These are phyloP conservation scores for Penicillium flavigenum DNA, from an alignment of 495 filamentous ascomycete genomes.

Conservation along the genomic window DNA sequence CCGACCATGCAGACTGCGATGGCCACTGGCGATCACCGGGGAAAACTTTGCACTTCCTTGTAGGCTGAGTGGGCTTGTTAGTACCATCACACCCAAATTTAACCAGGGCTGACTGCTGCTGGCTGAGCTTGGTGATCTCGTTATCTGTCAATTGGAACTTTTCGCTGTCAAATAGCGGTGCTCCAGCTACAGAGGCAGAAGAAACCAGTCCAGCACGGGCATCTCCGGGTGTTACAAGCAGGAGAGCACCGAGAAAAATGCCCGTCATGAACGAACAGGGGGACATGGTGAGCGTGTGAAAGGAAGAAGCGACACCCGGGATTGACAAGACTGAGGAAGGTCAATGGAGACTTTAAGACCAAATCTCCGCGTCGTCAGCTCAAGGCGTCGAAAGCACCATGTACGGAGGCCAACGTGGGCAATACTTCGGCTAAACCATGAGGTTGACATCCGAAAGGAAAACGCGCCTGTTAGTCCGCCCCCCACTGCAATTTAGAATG, in stretches of 20 bases:
- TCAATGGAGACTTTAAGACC: conserved; percentile 7
- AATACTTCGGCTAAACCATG: not conserved
- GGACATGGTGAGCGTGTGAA: conserved; percentile 16
- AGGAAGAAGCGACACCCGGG: not conserved
- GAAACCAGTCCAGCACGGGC: conserved; percentile 19
- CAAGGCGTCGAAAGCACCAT: no score
- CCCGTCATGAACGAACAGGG: conserved; percentile 9
- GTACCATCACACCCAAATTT: conserved; percentile 22
- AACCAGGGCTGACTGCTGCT: conserved; percentile 23
- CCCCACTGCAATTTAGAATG: not conserved
- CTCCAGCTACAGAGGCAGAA: conserved; percentile 21
- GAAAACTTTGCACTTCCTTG: conserved; percentile 48
- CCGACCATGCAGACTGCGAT: conserved; percentile 33
- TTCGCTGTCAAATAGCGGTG: conserved; percentile 39
- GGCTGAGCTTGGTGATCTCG: conserved; percentile 35
- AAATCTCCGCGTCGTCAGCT: no score
- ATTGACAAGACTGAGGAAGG: not conserved
- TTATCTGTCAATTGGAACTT: conserved; percentile 43
- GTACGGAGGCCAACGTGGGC: no score
- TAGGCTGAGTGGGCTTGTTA: conserved; percentile 4
- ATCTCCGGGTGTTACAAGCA: conserved; percentile 10
- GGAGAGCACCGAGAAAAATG: conserved; percentile 16
- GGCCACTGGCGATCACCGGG: conserved; percentile 54
- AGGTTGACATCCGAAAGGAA: not conserved
- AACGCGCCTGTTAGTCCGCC: not conserved